Conservation (phyloP, 176 grass and related monocot species). For the Carex scoparia region DNA sequence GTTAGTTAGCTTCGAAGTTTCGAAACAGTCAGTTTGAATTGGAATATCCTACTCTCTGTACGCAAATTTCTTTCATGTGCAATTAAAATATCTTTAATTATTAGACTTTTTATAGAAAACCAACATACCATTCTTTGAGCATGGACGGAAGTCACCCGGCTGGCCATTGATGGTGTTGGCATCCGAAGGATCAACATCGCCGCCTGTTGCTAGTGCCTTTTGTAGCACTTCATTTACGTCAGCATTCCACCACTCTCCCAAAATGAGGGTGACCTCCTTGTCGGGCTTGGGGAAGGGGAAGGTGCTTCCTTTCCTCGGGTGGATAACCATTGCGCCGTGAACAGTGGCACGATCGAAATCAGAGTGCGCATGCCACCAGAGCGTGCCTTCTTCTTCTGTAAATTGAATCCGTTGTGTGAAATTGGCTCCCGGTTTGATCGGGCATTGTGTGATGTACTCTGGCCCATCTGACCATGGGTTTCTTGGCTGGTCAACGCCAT, state of each 20-base stretch:
- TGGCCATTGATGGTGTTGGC: constrained; percentile 48
- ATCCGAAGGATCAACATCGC: constrained; percentile 43
- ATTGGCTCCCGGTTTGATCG: constrained; percentile 37
- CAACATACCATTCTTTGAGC: constrained; percentile 16
- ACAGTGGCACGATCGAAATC: constrained; percentile 58
- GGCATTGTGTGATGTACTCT: constrained; percentile 58
- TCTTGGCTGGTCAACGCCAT: constrained; percentile 53
- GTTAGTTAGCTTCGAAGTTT: neutral
- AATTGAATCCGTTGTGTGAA: constrained; percentile 64
- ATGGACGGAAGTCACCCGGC: constrained; percentile 24
- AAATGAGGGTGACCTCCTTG: constrained; percentile 53
- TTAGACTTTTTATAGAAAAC: neutral
- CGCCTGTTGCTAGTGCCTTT: constrained; percentile 35
- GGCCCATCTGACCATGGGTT: constrained; percentile 60
- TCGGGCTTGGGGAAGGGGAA: constrained; percentile 62
- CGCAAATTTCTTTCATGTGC: too few relatives aligned
- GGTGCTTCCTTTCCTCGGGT: constrained; percentile 31
- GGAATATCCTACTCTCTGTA: too few relatives aligned
- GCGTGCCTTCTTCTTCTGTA: constrained; percentile 61
- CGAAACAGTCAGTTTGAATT: neutral
- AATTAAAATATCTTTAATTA: too few relatives aligned
- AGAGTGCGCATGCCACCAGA: constrained; percentile 81
- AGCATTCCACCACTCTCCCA: constrained; percentile 62
- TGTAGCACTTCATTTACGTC: constrained; percentile 44
- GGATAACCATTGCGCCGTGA: constrained; percentile 56